Percentiles rank a stretch among this genome's conserved stretches.
These are phyloP conservation scores for Cryptococcus sp. DNA, from an alignment of 1,284 basidiomycete species.

Conservation along the genomic window DNA sequence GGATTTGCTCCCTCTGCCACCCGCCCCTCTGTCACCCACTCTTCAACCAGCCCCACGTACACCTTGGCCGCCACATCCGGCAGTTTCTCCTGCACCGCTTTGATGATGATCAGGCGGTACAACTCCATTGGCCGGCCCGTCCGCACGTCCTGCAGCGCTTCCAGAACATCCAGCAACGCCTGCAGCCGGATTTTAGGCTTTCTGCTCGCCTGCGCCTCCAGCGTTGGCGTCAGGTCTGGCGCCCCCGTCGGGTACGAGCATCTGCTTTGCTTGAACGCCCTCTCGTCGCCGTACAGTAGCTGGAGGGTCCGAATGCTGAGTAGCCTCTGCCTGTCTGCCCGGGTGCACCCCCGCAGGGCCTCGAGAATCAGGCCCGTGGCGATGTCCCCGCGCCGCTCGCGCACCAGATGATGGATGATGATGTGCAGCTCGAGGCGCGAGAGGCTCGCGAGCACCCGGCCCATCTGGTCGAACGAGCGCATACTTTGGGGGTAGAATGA, in stretches of 20 bases:
- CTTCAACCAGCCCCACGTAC: constrained; percentile 48
- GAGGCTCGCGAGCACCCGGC: constrained; percentile 1
- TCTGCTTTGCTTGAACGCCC: background rate
- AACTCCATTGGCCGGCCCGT: constrained; percentile 28
- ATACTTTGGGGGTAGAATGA: background rate
- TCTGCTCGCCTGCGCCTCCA: constrained; percentile 17
- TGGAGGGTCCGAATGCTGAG: constrained; percentile 6
- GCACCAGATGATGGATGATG: constrained; percentile 32
- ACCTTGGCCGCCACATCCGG: constrained; percentile 45
- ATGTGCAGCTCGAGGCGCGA: constrained; percentile 28
- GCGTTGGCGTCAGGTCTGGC: constrained; percentile 11
- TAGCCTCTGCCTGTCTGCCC: constrained; percentile 8
- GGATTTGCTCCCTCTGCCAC: constrained; percentile 42
- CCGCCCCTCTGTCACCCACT: constrained; percentile 50
- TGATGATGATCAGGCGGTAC: constrained; percentile 32
- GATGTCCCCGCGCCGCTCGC: constrained; percentile 14
- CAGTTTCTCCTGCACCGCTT: constrained; percentile 25
- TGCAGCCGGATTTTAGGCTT: constrained; percentile 1
- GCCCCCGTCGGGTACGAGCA: background rate
- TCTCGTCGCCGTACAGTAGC: constrained; percentile 5
- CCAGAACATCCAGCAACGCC: constrained; percentile 24
- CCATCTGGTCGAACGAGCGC: background rate
- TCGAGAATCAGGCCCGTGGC: constrained; percentile 13
- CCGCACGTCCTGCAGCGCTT: constrained; percentile 30
- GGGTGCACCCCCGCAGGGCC: constrained; percentile 1